Conservation (phyloP, 1,284 basidiomycete species). For the Ustilago loliicola region DNA sequence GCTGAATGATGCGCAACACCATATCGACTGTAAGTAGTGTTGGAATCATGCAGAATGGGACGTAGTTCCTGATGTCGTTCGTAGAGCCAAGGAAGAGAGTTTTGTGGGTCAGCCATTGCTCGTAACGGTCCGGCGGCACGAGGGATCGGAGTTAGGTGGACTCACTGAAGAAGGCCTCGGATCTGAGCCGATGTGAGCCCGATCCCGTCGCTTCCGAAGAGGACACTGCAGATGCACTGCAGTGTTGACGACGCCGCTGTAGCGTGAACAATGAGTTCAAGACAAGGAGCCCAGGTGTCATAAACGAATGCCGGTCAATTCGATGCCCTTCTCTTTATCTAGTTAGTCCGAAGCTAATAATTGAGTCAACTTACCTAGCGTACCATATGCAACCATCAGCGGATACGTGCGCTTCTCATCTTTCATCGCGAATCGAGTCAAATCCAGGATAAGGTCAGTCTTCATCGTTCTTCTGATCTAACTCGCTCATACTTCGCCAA, state of each 20-base stretch:
- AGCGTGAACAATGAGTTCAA: background rate
- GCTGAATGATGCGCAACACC: slow-evolving; percentile 31
- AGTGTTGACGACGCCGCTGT: slow-evolving; percentile 48
- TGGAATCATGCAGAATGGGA: slow-evolving; percentile 46
- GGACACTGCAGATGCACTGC: slow-evolving; percentile 51
- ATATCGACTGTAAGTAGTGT: slow-evolving; percentile 42
- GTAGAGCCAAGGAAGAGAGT: background rate
- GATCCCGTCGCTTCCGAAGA: slow-evolving; percentile 37
- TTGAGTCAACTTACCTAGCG: slow-evolving; percentile 39
- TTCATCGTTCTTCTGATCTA: background rate
- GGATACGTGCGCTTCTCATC: slow-evolving; percentile 59
- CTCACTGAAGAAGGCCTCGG: slow-evolving; percentile 40
- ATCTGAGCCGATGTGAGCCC: slow-evolving; percentile 19
- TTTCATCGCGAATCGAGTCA: slow-evolving; percentile 9
- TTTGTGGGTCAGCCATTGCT: background rate
- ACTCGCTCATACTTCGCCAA: background rate
- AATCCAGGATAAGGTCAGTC: background rate
- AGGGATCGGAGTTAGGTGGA: background rate
- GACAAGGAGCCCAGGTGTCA: background rate
- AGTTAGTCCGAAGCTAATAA: background rate
- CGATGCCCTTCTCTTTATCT: no score
- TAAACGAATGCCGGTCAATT: background rate
- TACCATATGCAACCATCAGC: slow-evolving; percentile 50
- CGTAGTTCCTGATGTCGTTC: slow-evolving; percentile 34
- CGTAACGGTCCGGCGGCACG: background rate